Percentiles rank a stretch among this genome's conserved stretches.
These are phyloP conservation scores for Furcasterigmium furcatum DNA, from an alignment of 2,329 filamentous ascomycete genomes.

Conservation along the genomic window DNA sequence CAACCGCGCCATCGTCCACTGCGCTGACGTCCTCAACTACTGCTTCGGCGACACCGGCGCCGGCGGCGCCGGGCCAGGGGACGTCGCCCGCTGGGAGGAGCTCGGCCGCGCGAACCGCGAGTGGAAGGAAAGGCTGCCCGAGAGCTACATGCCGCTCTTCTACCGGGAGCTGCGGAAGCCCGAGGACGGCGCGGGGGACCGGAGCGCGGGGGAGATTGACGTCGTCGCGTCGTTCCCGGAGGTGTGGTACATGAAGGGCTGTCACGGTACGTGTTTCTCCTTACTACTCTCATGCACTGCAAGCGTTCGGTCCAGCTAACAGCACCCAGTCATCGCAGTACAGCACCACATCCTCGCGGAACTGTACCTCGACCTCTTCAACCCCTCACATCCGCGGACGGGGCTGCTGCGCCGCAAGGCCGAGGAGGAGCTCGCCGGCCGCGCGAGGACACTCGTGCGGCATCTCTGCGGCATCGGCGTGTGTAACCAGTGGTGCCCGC, in stretches of 20 bases:
- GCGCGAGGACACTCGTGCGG: slow-evolving; percentile 44
- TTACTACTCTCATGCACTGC: no score
- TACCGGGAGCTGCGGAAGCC: slow-evolving; percentile 10
- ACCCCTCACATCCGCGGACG: slow-evolving; percentile 49
- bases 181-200: slow-evolving; percentile 27
- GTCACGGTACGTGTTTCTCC: no score
- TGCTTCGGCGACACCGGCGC: slow-evolving; percentile 46
- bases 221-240: slow-evolving; percentile 26
- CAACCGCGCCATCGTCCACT: slow-evolving; percentile 61
- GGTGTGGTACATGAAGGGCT: slow-evolving; percentile 13
- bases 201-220: not conserved
- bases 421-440: slow-evolving; percentile 27
- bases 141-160: slow-evolving; percentile 13
- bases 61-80: slow-evolving; percentile 3
- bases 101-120: slow-evolving; percentile 13
- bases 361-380: slow-evolving; percentile 53
- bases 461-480: slow-evolving; percentile 57
- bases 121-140: slow-evolving; percentile 12
- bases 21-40: slow-evolving; percentile 60
- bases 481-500: slow-evolving; percentile 54
- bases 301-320: no score
- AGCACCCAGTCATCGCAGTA: slow-evolving; percentile 57
- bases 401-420: slow-evolving; percentile 31
- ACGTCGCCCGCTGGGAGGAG: slow-evolving; percentile 9
- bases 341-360: slow-evolving; percentile 58